Conservation (phyloP, 169 alveolate species). For the Plasmodium inui region DNA sequence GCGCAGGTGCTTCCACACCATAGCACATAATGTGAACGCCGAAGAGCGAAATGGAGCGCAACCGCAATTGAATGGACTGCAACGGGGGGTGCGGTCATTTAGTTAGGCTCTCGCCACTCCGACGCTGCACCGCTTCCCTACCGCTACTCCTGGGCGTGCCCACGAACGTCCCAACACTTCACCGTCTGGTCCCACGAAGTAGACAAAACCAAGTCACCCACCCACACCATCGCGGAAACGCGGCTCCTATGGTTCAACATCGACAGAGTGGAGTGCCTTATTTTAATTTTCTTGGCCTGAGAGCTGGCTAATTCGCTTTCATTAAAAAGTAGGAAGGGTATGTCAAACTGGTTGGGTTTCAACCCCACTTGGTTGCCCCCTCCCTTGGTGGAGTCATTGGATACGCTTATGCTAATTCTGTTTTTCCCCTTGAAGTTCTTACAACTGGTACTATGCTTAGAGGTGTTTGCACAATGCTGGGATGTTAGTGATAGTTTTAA, state of each 20-base stretch:
- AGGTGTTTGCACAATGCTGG: background rate
- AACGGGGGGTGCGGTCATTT: background rate
- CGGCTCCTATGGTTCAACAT: slow-evolving; percentile 53
- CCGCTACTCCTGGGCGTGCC: background rate
- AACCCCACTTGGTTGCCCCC: background rate
- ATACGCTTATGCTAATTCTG: slow-evolving; percentile 1
- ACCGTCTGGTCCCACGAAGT: slow-evolving; percentile 65
- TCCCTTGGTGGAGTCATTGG: background rate
- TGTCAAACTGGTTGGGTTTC: background rate
- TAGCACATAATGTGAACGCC: background rate
- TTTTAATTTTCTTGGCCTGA: background rate
- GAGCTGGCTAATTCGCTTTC: background rate
- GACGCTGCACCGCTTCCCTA: background rate
- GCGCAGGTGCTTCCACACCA: background rate
- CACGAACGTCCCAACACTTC: slow-evolving; percentile 45
- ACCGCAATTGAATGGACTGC: background rate
- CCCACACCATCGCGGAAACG: slow-evolving; percentile 72
- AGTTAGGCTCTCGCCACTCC: background rate
- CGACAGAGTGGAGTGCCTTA: slow-evolving; percentile 19
- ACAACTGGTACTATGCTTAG: background rate
- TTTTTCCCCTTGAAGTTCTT: background rate
- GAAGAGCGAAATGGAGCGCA: background rate
- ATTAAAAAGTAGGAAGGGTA: background rate
- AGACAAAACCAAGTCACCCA: slow-evolving; percentile 21
- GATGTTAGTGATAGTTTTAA: background rate